Evolutionary conservation across 768 basidiomycete genomes (phyloP).

Genomic region (Rhizopogon vesiculosus): DNA sequence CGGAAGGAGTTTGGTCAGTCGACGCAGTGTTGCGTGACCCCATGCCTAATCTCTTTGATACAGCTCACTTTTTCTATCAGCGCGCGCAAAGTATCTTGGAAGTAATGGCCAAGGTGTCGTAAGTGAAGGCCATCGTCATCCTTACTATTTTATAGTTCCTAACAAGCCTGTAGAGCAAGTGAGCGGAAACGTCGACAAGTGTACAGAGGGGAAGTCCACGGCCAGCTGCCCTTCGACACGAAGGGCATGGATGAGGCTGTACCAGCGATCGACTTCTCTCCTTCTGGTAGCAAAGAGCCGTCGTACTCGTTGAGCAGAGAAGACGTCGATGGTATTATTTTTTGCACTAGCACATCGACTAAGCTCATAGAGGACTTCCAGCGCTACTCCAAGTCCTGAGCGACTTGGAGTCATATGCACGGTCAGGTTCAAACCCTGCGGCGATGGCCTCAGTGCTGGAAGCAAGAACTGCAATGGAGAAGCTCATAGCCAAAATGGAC

Average conservation of each 20-base stretch:
- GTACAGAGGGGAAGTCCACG: conserved; percentile 81
- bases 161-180: conserved; percentile 41
- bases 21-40: not conserved
- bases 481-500: conserved; percentile 74
- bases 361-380: conserved; percentile 24
- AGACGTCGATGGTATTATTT: conserved; percentile 63
- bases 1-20: conserved; percentile 82
- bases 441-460: conserved; percentile 56
- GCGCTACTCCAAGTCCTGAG: conserved; percentile 59
- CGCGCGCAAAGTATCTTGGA: conserved; percentile 79
- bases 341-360: not conserved
- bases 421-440: conserved; percentile 37
- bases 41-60: not conserved
- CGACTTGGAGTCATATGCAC: conserved; percentile 58
- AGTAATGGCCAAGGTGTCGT: conserved; percentile 87
- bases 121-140: conserved; percentile 23
- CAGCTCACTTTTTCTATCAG: conserved; percentile 77
- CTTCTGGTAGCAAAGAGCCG: conserved; percentile 56
- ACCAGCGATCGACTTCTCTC: conserved; percentile 76
- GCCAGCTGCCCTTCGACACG: conserved; percentile 83
- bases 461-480: conserved; percentile 59
- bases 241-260: conserved; percentile 78
- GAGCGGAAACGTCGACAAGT: conserved; percentile 82
- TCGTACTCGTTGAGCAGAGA: conserved; percentile 63
- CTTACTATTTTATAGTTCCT: not conserved